Percentiles rank a stretch among this genome's conserved stretches.
These are phyloP conservation scores for Erodium maritimum DNA, from an alignment of 345 rosid genomes.

Conservation along the genomic window DNA sequence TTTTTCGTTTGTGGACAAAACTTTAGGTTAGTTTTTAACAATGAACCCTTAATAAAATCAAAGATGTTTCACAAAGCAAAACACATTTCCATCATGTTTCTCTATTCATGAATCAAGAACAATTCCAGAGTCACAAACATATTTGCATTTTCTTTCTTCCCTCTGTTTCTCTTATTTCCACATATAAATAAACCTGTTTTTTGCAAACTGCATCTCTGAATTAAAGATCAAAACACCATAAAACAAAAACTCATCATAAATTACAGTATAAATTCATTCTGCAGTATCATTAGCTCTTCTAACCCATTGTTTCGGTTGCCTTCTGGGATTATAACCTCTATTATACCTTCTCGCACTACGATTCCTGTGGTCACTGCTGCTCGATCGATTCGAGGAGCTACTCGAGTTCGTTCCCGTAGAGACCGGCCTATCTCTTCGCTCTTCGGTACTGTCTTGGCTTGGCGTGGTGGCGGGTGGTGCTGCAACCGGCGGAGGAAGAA, in stretches of 20 bases:
- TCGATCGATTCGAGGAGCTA: conserved; percentile 21
- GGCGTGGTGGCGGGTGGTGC: conserved; percentile 11
- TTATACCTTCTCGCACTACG: conserved; percentile 16
- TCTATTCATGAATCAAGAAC: too few relatives aligned
- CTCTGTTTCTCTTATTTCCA: too few relatives aligned
- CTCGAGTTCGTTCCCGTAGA: conserved; percentile 2
- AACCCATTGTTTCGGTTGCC: conserved; percentile 32
- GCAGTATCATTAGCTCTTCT: conserved; percentile 21
- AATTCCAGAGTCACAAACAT: too few relatives aligned
- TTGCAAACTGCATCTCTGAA: too few relatives aligned
- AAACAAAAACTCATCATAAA: background rate
- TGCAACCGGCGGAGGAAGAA: conserved; percentile 37
- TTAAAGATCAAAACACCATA: background rate
- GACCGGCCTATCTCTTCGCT: background rate
- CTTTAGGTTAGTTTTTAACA: too few relatives aligned
- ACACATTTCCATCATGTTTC: too few relatives aligned
- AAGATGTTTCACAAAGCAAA: too few relatives aligned
- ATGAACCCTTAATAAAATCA: too few relatives aligned
- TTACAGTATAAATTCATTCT: conserved; percentile 6
- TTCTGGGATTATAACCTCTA: conserved; percentile 19
- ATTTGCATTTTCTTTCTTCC: too few relatives aligned
- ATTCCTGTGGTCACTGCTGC: conserved; percentile 17
- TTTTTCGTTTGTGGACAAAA: too few relatives aligned
- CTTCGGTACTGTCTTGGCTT: conserved; percentile 15
- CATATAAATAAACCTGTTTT: background rate